A percentile compares a stretch with the other conserved stretches of the same genome.
These are phyloP conservation scores for Cryphonectria radicalis DNA, from an alignment of 2,329 filamentous ascomycete genomes.

Conservation along the genomic window DNA sequence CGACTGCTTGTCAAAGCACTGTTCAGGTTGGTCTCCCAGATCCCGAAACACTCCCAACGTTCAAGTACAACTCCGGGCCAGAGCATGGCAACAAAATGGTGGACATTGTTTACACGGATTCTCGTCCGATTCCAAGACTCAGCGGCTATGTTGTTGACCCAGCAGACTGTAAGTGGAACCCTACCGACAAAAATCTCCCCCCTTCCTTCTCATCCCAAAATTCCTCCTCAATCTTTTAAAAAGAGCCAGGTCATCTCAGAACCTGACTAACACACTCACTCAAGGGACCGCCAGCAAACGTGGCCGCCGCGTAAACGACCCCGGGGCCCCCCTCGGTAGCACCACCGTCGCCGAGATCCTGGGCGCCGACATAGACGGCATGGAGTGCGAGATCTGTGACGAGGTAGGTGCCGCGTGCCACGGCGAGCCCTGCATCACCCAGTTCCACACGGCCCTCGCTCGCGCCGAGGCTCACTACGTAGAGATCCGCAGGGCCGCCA, in stretches of 20 bases:
- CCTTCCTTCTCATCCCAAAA: background rate
- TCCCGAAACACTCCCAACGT: constrained; percentile 1
- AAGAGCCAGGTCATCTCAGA: background rate
- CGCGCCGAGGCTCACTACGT: background rate
- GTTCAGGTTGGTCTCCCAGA: constrained; percentile 15
- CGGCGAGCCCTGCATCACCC: constrained; percentile 10
- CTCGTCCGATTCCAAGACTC: background rate
- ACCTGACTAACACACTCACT: background rate
- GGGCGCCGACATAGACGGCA: background rate
- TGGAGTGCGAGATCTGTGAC: constrained; percentile 10
- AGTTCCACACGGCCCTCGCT: background rate
- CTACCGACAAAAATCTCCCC: background rate
- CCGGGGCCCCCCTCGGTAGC: constrained; percentile 5
- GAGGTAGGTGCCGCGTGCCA: background rate
- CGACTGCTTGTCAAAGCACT: background rate
- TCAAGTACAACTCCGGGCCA: constrained; percentile 13
- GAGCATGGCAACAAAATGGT: constrained; percentile 1
- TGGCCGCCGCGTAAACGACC: background rate
- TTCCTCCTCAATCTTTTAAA: background rate
- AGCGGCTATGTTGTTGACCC: constrained; percentile 15
- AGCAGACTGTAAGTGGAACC: constrained; percentile 12
- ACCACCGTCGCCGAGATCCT: constrained; percentile 16
- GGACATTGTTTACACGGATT: constrained; percentile 11
- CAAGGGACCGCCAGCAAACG: constrained; percentile 10
- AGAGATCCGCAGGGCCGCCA: background rate